Percentiles rank a stretch among this genome's conserved stretches.
phyloP scores from a whole-genome alignment of 768 basidiomycete genomes.

The Pleurotus platypus region DNA sequence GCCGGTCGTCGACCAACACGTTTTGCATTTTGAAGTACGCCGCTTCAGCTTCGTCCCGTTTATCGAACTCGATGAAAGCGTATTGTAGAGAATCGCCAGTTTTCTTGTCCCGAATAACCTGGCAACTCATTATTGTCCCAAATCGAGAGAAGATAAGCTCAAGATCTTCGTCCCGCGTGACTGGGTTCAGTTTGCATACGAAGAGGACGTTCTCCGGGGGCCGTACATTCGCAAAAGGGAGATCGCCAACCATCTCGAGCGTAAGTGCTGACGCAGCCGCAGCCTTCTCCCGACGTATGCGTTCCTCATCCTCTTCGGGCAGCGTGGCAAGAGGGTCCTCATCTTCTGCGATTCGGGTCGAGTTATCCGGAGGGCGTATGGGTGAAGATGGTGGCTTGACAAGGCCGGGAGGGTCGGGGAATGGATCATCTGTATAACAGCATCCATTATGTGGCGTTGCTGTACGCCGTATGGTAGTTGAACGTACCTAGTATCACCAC shows the following conservation, averaged over 20 bases:
- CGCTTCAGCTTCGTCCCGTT: slow-evolving; percentile 91
- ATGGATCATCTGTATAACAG: slow-evolving; percentile 78
- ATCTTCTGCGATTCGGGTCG: slow-evolving; percentile 90
- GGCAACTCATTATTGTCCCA: slow-evolving; percentile 94
- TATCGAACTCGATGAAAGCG: slow-evolving; percentile 98
- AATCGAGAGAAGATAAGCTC: slow-evolving; percentile 97
- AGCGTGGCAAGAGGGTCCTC: slow-evolving; percentile 79
- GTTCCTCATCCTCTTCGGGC: slow-evolving; percentile 85
- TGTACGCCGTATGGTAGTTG: neutral
- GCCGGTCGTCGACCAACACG: slow-evolving; percentile 92
- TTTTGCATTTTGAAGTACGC: slow-evolving; percentile 99
- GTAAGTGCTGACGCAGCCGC: slow-evolving; percentile 93
- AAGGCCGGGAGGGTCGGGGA: slow-evolving; percentile 80
- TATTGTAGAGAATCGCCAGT: slow-evolving; percentile 97
- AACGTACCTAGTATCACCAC: slow-evolving; percentile 85
- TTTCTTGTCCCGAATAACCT: slow-evolving; percentile 93
- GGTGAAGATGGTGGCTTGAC: slow-evolving; percentile 74
- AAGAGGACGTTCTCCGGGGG: slow-evolving; percentile 98
- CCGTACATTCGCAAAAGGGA: slow-evolving; percentile 96
- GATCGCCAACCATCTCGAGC: slow-evolving; percentile 98
- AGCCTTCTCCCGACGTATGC: slow-evolving; percentile 76
- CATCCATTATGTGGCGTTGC: too few relatives aligned
- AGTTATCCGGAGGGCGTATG: slow-evolving; percentile 76
- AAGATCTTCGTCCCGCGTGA: slow-evolving; percentile 92
- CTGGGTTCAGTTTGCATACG: slow-evolving; percentile 97